Percentiles rank a stretch among this genome's conserved stretches.
Evolutionary conservation across 1,284 basidiomycete species (phyloP).

Genomic region (Cerioporus squamosus): DNA sequence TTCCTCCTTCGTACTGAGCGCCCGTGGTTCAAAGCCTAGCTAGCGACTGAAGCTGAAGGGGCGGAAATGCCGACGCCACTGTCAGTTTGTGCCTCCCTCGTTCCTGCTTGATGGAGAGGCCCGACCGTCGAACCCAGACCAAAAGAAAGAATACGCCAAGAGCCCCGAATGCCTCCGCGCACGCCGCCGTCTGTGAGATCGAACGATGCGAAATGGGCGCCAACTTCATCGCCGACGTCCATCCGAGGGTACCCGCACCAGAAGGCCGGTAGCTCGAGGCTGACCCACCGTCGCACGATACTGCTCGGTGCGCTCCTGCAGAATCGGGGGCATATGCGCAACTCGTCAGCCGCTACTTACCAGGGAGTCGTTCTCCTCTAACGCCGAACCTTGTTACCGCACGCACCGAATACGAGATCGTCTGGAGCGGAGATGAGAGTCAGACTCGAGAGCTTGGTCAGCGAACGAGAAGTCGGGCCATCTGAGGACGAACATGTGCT

Average conservation of each 20-base stretch:
- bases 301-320: conserved; percentile 16
- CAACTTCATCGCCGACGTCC: conserved; percentile 17
- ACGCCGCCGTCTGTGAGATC: conserved; percentile 9
- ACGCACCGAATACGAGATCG: no score
- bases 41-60: no score
- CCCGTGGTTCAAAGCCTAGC: no score
- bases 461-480: no score
- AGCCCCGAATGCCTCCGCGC: conserved; percentile 13
- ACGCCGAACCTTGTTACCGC: no score
- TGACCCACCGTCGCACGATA: conserved; percentile 6
- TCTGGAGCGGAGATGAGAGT: no score
- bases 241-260: conserved; percentile 18
- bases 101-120: neutral
- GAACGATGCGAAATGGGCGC: conserved; percentile 1
- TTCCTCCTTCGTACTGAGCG: no score
- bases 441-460: no score
- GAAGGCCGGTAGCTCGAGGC: conserved; percentile 24
- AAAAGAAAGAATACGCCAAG: neutral
- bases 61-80: neutral
- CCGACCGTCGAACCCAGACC: neutral
- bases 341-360: neutral
- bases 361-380: neutral
- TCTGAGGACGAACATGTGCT: no score
- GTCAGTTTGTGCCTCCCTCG: neutral
- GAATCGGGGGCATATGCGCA: conserved; percentile 2